Percentiles rank a stretch among this genome's conserved stretches.
Conservation (phyloP, 2,329 filamentous ascomycete genomes). For the Phialophora tarda region DNA sequence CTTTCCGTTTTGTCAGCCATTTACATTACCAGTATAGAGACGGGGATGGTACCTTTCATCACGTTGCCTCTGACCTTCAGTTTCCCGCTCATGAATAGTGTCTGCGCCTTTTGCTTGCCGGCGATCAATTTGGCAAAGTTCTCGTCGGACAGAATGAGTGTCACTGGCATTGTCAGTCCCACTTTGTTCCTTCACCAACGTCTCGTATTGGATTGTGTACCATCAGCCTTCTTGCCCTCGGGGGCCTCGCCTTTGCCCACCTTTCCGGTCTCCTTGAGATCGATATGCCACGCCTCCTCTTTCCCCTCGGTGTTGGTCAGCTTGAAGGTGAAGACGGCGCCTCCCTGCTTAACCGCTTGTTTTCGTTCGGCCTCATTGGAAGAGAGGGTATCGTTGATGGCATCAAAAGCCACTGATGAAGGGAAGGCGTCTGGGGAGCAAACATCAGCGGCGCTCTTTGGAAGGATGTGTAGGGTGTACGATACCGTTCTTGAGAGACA, state of each 20-base stretch:
- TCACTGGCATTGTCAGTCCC: conserved; percentile 63
- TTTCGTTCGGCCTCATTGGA: conserved; percentile 75
- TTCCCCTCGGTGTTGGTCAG: conserved; percentile 86
- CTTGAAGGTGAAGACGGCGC: conserved; percentile 86
- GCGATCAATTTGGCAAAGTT: conserved; percentile 83
- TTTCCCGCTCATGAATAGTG: conserved; percentile 97
- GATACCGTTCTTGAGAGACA: conserved; percentile 76
- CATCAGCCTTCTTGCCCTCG: conserved; percentile 76
- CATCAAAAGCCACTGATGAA: conserved; percentile 87
- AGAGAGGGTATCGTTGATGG: conserved; percentile 75
- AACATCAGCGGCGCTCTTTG: conserved; percentile 1
- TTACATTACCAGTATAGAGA: background rate
- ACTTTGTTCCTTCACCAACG: background rate
- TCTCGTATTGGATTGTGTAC: conserved; percentile 58
- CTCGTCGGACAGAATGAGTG: conserved; percentile 79
- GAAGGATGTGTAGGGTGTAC: background rate
- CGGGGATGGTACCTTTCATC: conserved; percentile 70
- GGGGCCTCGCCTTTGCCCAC: conserved; percentile 76
- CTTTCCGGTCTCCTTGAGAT: conserved; percentile 86
- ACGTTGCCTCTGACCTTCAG: conserved; percentile 97
- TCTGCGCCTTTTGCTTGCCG: conserved; percentile 93
- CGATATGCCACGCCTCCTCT: conserved; percentile 88
- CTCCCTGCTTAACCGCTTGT: conserved; percentile 86
- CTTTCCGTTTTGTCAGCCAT: conserved; percentile 19
- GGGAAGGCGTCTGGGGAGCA: conserved; percentile 68